Evolutionary conservation across 139 green algal species (phyloP).

Genomic region (Deuterostichococcus epilithicus): DNA sequence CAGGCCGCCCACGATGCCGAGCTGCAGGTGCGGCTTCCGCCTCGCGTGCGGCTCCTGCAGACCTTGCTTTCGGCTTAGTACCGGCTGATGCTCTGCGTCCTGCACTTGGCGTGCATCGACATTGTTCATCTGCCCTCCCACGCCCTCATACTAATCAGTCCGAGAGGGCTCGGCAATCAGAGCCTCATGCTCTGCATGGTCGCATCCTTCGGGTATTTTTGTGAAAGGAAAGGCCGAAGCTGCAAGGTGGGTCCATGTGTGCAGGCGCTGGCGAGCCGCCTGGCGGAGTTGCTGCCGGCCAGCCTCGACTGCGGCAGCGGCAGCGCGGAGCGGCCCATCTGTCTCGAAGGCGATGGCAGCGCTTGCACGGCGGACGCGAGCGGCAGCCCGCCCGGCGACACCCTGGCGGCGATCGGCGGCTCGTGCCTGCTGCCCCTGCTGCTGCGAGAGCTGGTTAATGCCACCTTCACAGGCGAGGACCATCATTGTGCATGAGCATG

Average conservation of each 20-base stretch:
- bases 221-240: no score
- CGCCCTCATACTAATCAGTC: no score
- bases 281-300: constrained; percentile 29
- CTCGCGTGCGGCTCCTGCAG: no score
- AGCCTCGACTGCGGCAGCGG: constrained; percentile 15
- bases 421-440: constrained; percentile 43
- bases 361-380: neutral
- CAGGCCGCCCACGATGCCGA: constrained; percentile 64
- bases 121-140: no score
- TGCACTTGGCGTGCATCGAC: no score
- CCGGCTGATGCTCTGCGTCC: no score
- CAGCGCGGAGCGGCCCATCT: neutral
- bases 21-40: constrained; percentile 39
- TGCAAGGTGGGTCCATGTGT: neutral
- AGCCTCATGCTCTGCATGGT: no score
- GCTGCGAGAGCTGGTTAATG: constrained; percentile 34
- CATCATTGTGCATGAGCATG: neutral
- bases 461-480: constrained; percentile 39
- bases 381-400: neutral
- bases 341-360: constrained; percentile 1
- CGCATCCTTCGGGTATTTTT: no score
- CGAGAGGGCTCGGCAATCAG: no score
- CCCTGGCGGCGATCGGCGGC: constrained; percentile 3
- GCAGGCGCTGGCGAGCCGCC: neutral
- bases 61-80: neutral